Percentiles rank a stretch among this genome's conserved stretches.
phyloP scores from a whole-genome alignment of 2,329 filamentous ascomycete species.

The Hypoxylon sp. region DNA sequence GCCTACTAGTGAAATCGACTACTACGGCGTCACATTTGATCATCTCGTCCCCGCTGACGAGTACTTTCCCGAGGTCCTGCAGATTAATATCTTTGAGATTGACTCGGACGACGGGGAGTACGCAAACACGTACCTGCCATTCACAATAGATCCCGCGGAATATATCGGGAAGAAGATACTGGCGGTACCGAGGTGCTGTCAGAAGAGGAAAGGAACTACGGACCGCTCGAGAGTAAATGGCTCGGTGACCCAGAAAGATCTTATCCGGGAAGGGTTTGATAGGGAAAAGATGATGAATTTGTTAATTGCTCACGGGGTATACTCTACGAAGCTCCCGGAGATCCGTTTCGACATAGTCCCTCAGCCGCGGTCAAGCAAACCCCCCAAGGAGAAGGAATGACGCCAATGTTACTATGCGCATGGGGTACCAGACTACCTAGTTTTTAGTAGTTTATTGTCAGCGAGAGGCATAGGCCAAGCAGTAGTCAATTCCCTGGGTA shows the following conservation, averaged over 20 bases:
- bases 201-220: conserved; percentile 53
- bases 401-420: neutral
- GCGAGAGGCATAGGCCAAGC: too few species aligned
- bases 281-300: conserved; percentile 7
- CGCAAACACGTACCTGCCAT: conserved; percentile 52
- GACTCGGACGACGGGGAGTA: conserved; percentile 52
- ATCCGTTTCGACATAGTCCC: neutral
- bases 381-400: conserved; percentile 5
- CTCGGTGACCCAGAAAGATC: neutral
- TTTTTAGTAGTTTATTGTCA: neutral
- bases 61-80: conserved; percentile 54
- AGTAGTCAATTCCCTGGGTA: too few species aligned
- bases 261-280: conserved; percentile 3
- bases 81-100: conserved; percentile 58
- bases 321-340: conserved; percentile 3
- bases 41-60: conserved; percentile 53
- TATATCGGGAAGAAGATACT: conserved; percentile 56
- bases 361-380: neutral
- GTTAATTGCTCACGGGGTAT: conserved; percentile 3
- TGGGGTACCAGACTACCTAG: neutral
- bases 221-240: conserved; percentile 52
- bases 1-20: conserved; percentile 50
- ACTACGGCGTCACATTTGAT: conserved; percentile 58
- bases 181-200: conserved; percentile 57
- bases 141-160: conserved; percentile 52